Evolutionary conservation across 164 flowering plant genomes (phyloP).

Genomic region (Tinospora cordifolia): DNA sequence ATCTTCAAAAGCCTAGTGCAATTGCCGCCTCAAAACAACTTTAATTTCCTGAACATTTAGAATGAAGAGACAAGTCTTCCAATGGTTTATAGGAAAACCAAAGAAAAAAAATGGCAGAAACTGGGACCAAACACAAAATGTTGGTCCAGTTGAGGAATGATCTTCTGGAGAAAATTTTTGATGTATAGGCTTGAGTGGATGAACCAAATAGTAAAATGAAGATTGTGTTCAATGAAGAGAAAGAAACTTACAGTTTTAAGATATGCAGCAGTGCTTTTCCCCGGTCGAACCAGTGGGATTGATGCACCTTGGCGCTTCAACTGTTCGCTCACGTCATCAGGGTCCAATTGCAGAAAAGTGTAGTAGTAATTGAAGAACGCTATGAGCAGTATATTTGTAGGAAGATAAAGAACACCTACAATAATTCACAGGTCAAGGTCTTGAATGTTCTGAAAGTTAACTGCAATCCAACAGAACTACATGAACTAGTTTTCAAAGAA

Average conservation of each 20-base stretch:
- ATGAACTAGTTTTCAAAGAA: not conserved
- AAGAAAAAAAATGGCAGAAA: no score
- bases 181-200: not conserved
- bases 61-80: no score
- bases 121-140: no score
- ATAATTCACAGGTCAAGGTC: slow-evolving; percentile 8
- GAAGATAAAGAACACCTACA: slow-evolving; percentile 85
- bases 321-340: slow-evolving; percentile 97
- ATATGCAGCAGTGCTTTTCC: slow-evolving; percentile 87
- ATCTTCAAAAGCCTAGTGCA: no score
- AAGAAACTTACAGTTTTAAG: slow-evolving; percentile 58
- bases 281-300: slow-evolving; percentile 94
- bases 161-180: no score
- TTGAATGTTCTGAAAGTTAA: slow-evolving; percentile 2
- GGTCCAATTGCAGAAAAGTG: slow-evolving; percentile 97
- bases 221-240: not conserved
- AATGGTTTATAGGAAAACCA: no score
- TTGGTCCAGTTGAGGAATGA: no score
- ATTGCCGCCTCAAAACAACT: no score
- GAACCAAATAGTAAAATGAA: no score
- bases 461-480: not conserved
- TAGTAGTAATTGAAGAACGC: slow-evolving; percentile 99
- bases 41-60: no score
- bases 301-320: slow-evolving; percentile 99
- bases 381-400: slow-evolving; percentile 80